Base-by-base conservation (phyloP, 208 protist species). In the Trypanosomatidae sp. region DNA sequence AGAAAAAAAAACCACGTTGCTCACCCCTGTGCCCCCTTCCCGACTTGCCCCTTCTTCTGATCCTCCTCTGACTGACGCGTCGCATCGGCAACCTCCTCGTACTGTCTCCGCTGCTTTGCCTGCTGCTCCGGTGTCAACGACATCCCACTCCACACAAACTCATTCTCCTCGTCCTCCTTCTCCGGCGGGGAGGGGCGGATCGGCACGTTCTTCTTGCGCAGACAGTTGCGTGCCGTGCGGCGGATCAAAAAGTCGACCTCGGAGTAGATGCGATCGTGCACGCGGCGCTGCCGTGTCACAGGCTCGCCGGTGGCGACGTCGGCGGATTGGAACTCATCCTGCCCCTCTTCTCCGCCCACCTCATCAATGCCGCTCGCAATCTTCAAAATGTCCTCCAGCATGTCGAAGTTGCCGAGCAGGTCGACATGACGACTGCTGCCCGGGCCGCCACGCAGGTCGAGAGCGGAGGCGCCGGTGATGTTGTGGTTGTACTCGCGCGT, bases 361-460 rank as follows among this genome's bases (percentile, higher is more conserved):
- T 81, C 88, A 50, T 87, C 90, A 13, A 94, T 71, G 41, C 91
- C 91, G 66, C 84, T 90, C 6, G 83, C 84, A 22, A 95, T 87
- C 73, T 92, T 94, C 43, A 95, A 60, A 33, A 95, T 81, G 12
- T 85, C 91, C 68, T 94, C 86, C 15, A 97, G 49, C 64, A 94
- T 76, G 3, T 91, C 90, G 60, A 86, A 87, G 84, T 96, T 96
- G 44, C 91, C 95, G 66, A 97, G 79, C 53, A 97, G 91, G 76
- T 98, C 93, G 22, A 98, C 93, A 69, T 98, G 95, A 66, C 95
- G 90, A 15, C 80, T 87, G 75, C 89, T 94, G 44, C 62, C 43
- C 13, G 68, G 50, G 22, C 88, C 88, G 13, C 88, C 91, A 58
- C 91, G 91, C 56, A 95, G 71, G 64, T 87, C 79, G 50, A 95